Base-by-base conservation (phyloP, 2,329 filamentous ascomycete species). In the Aureobasidium sp. region DNA sequence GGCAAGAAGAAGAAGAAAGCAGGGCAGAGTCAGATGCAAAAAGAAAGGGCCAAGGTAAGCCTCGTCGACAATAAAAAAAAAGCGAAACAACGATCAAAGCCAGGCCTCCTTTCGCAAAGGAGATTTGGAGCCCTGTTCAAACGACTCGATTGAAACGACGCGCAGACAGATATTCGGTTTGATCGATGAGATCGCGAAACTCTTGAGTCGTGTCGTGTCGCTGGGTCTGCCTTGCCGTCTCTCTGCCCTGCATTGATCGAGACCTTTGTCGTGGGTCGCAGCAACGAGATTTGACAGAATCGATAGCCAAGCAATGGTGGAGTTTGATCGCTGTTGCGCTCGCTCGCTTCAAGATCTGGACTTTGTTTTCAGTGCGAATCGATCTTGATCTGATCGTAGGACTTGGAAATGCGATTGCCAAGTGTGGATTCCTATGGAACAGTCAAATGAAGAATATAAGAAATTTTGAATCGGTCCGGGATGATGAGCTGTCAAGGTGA, bases 351-450 rank as follows among this genome's bases (percentile, higher is more conserved):
- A 10, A 25, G 7, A 21, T 47, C 7, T 25, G 4, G 8, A 6
- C 4, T n/a, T n/a, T 7, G 19, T 12, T 11, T 6, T 7, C 16
- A 32, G n/a, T 14, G 22, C 14, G 3, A 7, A 17, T 25, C 30
- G 42, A 17, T 35, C 10, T 47, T 34, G 27, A 6, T 34, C 12
- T 41, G 41, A 30, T 17, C 17, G n/a, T 16, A 22, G 32, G 12
- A 25, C 4, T 8, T 4, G 17, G 14, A 34, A 21, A 17, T 35
- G n/a, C 32, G 32, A 14, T 25, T 38, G 44, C 44, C 44, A 48
- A 48, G 32, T 37, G 44, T 48, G 44, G 44, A 22, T 38, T 38
- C 21, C 38, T 24, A 38, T 48, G 29, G 27, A 38, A 38, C 32
- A 38, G 21, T n/a, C n/a, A 35, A 21, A 14, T 14, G 12, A 11